A percentile compares a stretch with the other conserved stretches of the same genome.
Conservation (phyloP, 2,329 filamentous ascomycete species). For the Coniochaeta hoffmannii region DNA sequence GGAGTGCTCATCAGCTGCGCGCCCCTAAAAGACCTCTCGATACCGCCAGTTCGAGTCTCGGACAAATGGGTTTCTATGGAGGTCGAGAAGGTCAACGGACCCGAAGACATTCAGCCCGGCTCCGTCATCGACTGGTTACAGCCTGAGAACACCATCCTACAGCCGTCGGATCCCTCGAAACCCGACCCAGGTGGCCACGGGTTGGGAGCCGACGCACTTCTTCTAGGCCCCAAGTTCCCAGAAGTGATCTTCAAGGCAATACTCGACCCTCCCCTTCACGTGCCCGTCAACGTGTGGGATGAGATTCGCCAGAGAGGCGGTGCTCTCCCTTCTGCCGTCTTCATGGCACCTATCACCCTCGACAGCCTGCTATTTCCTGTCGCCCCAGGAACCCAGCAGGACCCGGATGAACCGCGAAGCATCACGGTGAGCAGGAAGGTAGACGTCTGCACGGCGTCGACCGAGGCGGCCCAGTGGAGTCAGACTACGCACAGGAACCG, state of each 20-base stretch:
- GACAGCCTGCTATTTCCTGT: slow-evolving; percentile 53
- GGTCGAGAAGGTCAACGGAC: slow-evolving; percentile 50
- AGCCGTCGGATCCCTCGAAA: slow-evolving; percentile 11
- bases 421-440: slow-evolving; percentile 43
- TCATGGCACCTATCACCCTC: slow-evolving; percentile 35
- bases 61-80: slow-evolving; percentile 65
- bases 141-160: slow-evolving; percentile 57
- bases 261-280: slow-evolving; percentile 65
- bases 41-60: slow-evolving; percentile 61
- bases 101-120: slow-evolving; percentile 31
- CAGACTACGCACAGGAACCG: slow-evolving; percentile 46
- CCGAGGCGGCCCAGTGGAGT: slow-evolving; percentile 13
- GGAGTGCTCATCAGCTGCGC: slow-evolving; percentile 61
- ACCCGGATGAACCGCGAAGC: slow-evolving; percentile 50
- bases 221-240: slow-evolving; percentile 46
- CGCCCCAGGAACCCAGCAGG: slow-evolving; percentile 37
- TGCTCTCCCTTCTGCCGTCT: slow-evolving; percentile 34
- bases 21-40: slow-evolving; percentile 32
- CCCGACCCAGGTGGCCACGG: slow-evolving; percentile 5
- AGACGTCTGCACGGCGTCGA: slow-evolving; percentile 26
- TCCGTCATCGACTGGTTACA: slow-evolving; percentile 63
- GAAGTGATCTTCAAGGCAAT: slow-evolving; percentile 68
- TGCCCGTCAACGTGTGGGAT: slow-evolving; percentile 57
- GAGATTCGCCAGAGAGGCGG: slow-evolving; percentile 55
- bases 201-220: slow-evolving; percentile 22